These are phyloP conservation scores for Lactifluus hygrophoroides DNA, from an alignment of 768 basidiomycete species.

Conservation along the genomic window DNA sequence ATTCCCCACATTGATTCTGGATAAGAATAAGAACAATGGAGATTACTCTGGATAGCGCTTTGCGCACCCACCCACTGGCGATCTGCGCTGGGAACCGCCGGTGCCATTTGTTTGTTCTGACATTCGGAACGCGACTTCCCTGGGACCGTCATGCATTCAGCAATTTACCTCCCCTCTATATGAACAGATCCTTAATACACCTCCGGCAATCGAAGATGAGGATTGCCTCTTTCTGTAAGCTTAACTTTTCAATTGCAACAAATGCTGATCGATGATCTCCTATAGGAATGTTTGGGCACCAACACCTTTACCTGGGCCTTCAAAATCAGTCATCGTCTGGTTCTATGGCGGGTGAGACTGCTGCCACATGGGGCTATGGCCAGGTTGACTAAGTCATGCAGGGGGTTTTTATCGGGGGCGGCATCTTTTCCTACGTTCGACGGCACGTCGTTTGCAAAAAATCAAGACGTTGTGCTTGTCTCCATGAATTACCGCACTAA, in stretches of 20 bases:
- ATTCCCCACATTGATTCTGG: neutral
- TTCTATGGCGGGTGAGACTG: constrained; percentile 12
- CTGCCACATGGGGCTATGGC: neutral
- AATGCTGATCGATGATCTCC: neutral
- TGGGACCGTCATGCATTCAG: constrained; percentile 11
- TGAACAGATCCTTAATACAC: neutral
- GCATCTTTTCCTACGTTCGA: constrained; percentile 3
- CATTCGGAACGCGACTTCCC: neutral
- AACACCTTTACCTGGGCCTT: neutral
- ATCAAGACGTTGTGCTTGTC: constrained; percentile 9
- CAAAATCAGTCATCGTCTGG: constrained; percentile 10
- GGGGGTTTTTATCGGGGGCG: neutral
- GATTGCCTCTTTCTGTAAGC: constrained; percentile 12
- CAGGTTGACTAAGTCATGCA: no score
- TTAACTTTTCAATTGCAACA: neutral
- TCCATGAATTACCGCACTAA: constrained; percentile 14
- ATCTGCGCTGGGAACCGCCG: constrained; percentile 13
- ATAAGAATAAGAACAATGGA: neutral
- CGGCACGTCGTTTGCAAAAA: constrained; percentile 8
- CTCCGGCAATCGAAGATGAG: neutral
- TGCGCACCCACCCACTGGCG: constrained; percentile 1
- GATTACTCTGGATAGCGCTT: neutral
- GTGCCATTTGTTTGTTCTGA: neutral
- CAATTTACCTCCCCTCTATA: neutral
- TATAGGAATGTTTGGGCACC: constrained; percentile 13